Evolutionary conservation across 129 eudicot species (phyloP), one percentile per base, ranked within the genome.

Genomic region (Gnaphalium uliginosum): DNA sequence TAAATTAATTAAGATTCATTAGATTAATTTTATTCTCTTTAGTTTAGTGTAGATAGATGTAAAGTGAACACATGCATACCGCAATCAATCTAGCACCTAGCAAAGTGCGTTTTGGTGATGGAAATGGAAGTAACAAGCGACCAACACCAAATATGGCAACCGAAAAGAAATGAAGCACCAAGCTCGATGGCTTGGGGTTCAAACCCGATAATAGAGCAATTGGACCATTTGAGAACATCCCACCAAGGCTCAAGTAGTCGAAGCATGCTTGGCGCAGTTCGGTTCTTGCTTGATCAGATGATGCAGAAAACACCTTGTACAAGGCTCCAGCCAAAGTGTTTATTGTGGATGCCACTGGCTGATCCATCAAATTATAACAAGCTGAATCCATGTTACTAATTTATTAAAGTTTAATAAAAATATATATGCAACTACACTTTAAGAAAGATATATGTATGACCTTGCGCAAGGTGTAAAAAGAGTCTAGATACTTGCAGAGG

Each of bases 391-490:
- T 43, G 51, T 43, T 13, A 43, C 51, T 43, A 39, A 43, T 4
- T 2, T 8, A 11, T 41, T 37, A 37, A 9, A 37, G 18, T 14
- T 11, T 13, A 11, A 43, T 43, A 43, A 13, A 11, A 13, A 63
- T 63, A 8, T 50, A 50, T 54, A 26, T 10, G 4, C 11, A 1
- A 48, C 43, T 22, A 1, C 41, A 30, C 33, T 33, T 30, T n/a
- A 53, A 59, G 74, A 56, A 32, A 66, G 23, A 50, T 9, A 71
- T 19, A 23, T 23, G 62, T 1, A 14, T 66, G 41, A 90, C 96
- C 89, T 88, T 86, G 69, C 94, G 92, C 22, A 90, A 71, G 24
- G 85, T 88, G 84, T 88, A 88, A 80, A 88, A 90, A 43, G 86
- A 80, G 75, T 90, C 86, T 2, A 85, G 86, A 80, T 80, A 76